Evolutionary conservation across 2,329 filamentous ascomycete species (phyloP), one percentile per base, ranked within the genome.

Genomic region (Bipolaris sorokiniana): DNA sequence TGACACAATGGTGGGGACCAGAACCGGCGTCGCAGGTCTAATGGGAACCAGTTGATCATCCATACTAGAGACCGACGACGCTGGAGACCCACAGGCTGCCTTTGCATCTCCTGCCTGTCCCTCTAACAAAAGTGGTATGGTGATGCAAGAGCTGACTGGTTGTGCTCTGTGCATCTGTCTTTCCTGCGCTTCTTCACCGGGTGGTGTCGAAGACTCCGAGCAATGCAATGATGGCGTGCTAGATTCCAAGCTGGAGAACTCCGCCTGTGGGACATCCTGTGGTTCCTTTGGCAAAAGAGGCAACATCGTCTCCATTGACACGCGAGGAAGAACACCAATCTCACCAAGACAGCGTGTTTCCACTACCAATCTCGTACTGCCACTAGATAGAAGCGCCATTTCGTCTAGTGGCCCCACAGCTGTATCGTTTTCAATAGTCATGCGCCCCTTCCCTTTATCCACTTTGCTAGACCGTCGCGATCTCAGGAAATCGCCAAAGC

Each of bases 391-490:
- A 13, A 40, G 44, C 9, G 16, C 6, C 26, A 40, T n/a, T 31
- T 51, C 33, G 15, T 41, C 22, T 18, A 34, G 34, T 38, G 20
- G 23, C 11, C 16, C 15, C n/a, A 22, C 20, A 6, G 20, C 26
- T 23, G 16, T 13, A 15, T 48, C 41, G 0, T 48, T 46, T 0
- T 53, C 15, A n/a, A 23, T 26, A 6, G 37, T 7, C 48, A 47
- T 38, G 2, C 45, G 49, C n/a, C 31, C 16, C n/a, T 60, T 60
- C 5, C 57, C 54, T 33, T 56, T 53, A 31, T 56, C 50, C 41
- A 36, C 36, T 41, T 60, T 53, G 23, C 54, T 51, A 15, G 34
- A 23, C 13, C 49, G 41, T 20, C 23, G 31, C 11, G 57, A 53
- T 26, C 31, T 34, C 18, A 54, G 33, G 10, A 51, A 38, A 20